Percentiles rank a stretch among this genome's conserved stretches.
These are phyloP conservation scores for Amanita pseudoporphyria DNA, from an alignment of 768 basidiomycete species.

Conservation along the genomic window DNA sequence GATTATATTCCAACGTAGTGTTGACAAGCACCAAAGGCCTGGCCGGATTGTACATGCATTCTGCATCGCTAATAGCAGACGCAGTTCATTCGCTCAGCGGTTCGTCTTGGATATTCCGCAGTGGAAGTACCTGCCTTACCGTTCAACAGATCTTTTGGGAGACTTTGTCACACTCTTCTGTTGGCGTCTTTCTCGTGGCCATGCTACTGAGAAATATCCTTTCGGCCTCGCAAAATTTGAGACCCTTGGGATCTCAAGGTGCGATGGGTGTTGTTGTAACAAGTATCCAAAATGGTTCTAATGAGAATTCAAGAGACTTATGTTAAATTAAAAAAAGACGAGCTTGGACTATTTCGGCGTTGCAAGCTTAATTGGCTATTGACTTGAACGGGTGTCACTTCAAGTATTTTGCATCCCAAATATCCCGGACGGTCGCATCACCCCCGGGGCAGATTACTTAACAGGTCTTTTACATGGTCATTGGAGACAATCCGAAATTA, in stretches of 20 bases:
- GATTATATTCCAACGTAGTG: constrained; percentile 72
- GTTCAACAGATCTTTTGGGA: constrained; percentile 60
- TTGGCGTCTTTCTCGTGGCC: constrained; percentile 60
- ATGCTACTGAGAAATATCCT: constrained; percentile 51
- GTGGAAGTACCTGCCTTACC: constrained; percentile 4
- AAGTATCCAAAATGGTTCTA: constrained; percentile 37
- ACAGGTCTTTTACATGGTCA: no score
- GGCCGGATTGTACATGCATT: constrained; percentile 87
- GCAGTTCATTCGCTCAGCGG: constrained; percentile 88
- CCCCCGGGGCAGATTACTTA: no score
- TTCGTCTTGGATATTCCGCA: constrained; percentile 25
- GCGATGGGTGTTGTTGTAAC: constrained; percentile 53
- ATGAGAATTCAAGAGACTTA: constrained; percentile 6
- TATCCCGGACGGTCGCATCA: no score
- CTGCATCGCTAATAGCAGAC: constrained; percentile 85
- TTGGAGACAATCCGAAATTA: no score
- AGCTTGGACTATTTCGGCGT: no score
- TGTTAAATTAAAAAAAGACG: no score
- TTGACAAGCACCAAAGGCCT: constrained; percentile 78
- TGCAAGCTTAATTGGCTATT: no score
- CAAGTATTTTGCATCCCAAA: no score
- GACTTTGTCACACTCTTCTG: constrained; percentile 88
- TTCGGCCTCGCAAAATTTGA: constrained; percentile 94
- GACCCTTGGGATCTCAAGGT: constrained; percentile 78
- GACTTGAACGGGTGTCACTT: no score